Conservation (phyloP, 1,284 basidiomycete genomes). For the Gymnopus androsaceus region DNA sequence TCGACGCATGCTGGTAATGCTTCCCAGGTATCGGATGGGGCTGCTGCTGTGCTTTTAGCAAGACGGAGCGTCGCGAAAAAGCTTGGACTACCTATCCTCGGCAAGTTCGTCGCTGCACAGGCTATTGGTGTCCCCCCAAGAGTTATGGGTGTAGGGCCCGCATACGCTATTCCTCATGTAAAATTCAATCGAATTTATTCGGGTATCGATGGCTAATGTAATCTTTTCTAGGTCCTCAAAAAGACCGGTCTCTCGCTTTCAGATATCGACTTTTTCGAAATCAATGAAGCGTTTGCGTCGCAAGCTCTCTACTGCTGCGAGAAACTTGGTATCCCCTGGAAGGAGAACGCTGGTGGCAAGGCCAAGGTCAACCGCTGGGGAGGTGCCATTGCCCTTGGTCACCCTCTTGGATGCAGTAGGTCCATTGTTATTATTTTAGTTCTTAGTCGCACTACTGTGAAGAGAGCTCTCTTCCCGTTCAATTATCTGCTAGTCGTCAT, state of each 20-base stretch:
- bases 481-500: too few relatives aligned
- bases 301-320: conserved; percentile 84
- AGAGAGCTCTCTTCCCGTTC: too few relatives aligned
- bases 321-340: conserved; percentile 75
- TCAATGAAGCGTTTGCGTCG: conserved; percentile 93
- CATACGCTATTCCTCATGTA: conserved; percentile 84
- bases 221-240: conserved; percentile 47
- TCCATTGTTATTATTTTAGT: too few relatives aligned
- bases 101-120: conserved; percentile 84
- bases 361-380: conserved; percentile 80
- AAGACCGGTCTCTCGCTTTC: conserved; percentile 70
- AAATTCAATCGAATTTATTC: conserved; percentile 51
- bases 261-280: conserved; percentile 92
- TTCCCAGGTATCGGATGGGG: conserved; percentile 96
- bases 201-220: background rate
- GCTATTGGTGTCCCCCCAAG: conserved; percentile 86
- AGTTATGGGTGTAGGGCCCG: conserved; percentile 91
- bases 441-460: too few relatives aligned
- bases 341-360: conserved; percentile 5
- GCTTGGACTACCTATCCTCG: conserved; percentile 88
- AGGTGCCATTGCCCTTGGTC: conserved; percentile 89
- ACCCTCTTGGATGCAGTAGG: conserved; percentile 80
- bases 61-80: conserved; percentile 86
- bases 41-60: conserved; percentile 90
- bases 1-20: conserved; percentile 93